Conservation (phyloP, 257 asterid genomes). For the Solanum lignicaule region DNA sequence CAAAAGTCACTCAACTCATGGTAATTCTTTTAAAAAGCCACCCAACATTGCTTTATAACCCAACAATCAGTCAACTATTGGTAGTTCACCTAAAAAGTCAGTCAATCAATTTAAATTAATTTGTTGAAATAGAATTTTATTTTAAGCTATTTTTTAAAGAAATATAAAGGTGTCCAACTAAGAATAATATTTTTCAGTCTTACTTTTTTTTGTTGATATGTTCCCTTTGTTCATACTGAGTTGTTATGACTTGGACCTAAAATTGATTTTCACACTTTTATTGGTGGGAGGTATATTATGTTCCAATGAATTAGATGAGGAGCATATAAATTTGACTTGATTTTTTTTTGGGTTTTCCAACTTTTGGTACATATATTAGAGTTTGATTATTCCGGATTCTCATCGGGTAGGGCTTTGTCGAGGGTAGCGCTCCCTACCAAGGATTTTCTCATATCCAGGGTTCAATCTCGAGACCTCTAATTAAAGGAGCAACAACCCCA, state of each 20-base stretch:
- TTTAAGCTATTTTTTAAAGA: background rate
- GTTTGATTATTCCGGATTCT: too few species aligned
- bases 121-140: background rate
- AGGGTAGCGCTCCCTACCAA: too few species aligned
- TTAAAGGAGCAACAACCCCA: too few species aligned
- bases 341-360: too few species aligned
- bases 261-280: background rate
- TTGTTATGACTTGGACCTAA: background rate
- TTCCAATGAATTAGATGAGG: background rate
- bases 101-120: background rate
- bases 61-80: background rate
- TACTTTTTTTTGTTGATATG: background rate
- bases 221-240: background rate
- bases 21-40: background rate
- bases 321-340: background rate
- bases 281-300: background rate
- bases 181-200: background rate
- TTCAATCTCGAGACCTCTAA: background rate
- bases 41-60: too few species aligned
- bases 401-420: too few species aligned
- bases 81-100: accelerated
- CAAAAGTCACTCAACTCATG: background rate
- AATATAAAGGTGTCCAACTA: background rate
- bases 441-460: background rate
- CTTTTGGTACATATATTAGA: accelerated